Base-by-base conservation (phyloP, 2,329 filamentous ascomycete species). In the Botryotinia narcissicola region DNA sequence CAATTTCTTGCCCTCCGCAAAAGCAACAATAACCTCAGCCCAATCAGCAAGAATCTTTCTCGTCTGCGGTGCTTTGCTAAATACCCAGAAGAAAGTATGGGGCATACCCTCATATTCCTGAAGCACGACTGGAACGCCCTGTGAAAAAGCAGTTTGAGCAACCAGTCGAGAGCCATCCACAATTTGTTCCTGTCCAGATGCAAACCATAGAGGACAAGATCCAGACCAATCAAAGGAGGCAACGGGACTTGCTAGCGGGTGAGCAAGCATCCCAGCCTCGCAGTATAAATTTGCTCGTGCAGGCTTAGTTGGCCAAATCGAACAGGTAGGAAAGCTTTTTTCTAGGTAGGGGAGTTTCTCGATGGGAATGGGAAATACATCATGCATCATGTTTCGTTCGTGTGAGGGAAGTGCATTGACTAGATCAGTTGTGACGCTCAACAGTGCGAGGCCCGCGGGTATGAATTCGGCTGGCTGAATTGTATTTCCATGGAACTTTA, bases 171-270 rank as follows among this genome's bases (percentile, higher is more conserved):
- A 42, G n/a, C 46, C 70, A 48, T 64, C 70, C 20, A 74, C 42
- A 8, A 54, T 54, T 40, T 70, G 69, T 37, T 74, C 73, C 9
- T 66, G 51, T 1, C 69, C 69, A 9, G 37, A 46, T 9, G 61
- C 60, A 40, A 72, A 72, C 61, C 69, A 72, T 51, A 74, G 35
- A n/a, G 69, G 54, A 14, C 69, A 70, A 1, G 69, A 71, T 12
- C 69, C 48, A 20, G 61, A 67, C 69, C 73, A 74, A 62, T 66
- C 48, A 6, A 46, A 22, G 4, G 44, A 51, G 8, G 48, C 46
- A 18, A 60, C 69, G 2, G 73, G 73, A 25, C 54, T 46, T 20
- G 63, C 69, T 22, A 64, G 57, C 25, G 69, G 69, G 22, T 64
- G 69, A 32, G 40, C 29, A 8, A 71, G 29, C 29, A 64, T 42